Conservation (phyloP, 208 protist species). For the Borovskyia barvae region DNA sequence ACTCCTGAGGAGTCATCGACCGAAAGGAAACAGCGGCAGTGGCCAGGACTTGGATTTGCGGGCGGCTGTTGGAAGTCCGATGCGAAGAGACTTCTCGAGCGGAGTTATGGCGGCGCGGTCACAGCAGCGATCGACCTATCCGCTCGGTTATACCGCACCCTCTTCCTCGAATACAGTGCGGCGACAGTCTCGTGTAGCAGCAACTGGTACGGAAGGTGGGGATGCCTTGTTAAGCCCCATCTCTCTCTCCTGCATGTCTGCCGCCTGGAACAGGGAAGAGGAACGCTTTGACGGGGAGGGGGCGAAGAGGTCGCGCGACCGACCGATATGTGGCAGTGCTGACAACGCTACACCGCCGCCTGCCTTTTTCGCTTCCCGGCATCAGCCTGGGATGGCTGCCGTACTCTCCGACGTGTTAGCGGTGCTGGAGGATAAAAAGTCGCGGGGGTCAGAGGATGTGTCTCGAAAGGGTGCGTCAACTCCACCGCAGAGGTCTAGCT, state of each 20-base stretch:
- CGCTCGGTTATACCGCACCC: neutral
- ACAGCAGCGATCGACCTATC: no score
- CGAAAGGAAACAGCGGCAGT: neutral
- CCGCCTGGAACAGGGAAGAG: slow-evolving; percentile 25
- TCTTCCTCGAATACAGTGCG: neutral
- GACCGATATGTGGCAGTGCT: no score
- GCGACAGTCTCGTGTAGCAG: no score
- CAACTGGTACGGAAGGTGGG: no score
- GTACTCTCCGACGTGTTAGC: neutral
- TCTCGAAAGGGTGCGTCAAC: no score
- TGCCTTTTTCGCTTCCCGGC: slow-evolving; percentile 1
- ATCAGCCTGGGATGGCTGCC: neutral
- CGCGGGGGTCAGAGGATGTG: no score
- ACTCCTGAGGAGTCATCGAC: slow-evolving; percentile 1
- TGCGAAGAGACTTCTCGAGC: no score
- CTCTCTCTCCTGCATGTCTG: slow-evolving; percentile 25
- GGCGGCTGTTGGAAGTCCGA: no score
- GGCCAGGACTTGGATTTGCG: neutral
- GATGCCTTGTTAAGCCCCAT: no score
- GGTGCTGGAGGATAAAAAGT: slow-evolving; percentile 2
- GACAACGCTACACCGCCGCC: neutral
- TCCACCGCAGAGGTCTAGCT: no score
- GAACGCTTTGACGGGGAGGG: neutral
- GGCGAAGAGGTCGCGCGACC: neutral
- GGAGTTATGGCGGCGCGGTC: no score